These are phyloP conservation scores for Bacidia gigantensis DNA, from an alignment of 495 filamentous ascomycete species.

Conservation along the genomic window DNA sequence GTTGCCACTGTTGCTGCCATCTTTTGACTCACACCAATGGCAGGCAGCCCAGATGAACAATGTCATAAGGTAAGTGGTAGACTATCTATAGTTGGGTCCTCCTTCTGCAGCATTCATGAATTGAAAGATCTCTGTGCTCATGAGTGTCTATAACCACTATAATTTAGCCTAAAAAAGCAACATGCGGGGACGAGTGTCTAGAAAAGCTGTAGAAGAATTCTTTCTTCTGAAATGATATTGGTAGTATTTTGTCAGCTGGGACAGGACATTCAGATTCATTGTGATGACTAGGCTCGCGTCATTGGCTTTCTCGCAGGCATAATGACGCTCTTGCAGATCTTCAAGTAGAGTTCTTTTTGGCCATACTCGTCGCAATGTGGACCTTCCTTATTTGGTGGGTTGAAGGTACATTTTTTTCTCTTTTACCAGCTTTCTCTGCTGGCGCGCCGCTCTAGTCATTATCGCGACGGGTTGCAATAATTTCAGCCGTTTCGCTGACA, in stretches of 20 bases:
- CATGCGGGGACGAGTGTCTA: too few species aligned
- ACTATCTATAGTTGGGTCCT: too few species aligned
- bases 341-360: conserved; percentile 21
- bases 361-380: conserved; percentile 3
- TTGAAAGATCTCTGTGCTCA: too few species aligned
- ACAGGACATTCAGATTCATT: conserved; percentile 23
- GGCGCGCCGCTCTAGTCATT: background rate
- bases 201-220: background rate
- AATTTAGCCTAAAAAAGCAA: too few species aligned
- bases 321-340: conserved; percentile 26
- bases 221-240: background rate
- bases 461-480: too few species aligned
- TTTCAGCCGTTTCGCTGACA: background rate
- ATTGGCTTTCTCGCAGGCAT: conserved; percentile 26
- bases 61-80: too few species aligned
- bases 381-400: background rate
- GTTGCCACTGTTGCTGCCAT: too few species aligned
- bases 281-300: conserved; percentile 24
- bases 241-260: conserved; percentile 4
- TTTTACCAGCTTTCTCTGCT: background rate
- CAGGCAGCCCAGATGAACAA: too few species aligned
- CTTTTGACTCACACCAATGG: too few species aligned
- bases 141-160: too few species aligned
- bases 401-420: background rate
- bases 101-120: too few species aligned